phyloP scores from a whole-genome alignment of 2,329 filamentous ascomycete genomes.

The Ceratocystis harringtonii region DNA sequence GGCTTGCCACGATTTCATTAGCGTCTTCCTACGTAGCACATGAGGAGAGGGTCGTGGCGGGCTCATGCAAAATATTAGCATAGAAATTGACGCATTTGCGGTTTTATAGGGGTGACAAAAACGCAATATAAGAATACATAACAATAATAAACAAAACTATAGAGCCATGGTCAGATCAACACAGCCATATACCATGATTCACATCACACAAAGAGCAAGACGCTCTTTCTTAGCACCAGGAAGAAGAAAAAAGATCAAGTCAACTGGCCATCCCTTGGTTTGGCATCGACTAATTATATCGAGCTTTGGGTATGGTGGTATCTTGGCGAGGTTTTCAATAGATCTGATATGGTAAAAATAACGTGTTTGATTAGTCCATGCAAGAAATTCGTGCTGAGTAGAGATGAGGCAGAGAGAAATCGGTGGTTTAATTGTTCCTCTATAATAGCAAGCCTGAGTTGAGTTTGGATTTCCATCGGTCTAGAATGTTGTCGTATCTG shows the following conservation, averaged over 20 bases:
- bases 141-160: neutral
- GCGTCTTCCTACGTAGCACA: neutral
- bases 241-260: neutral
- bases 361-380: neutral
- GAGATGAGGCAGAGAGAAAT: neutral
- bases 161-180: neutral
- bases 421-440: conserved; percentile 7
- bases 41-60: too few relatives aligned
- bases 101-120: neutral
- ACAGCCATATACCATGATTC: conserved; percentile 9
- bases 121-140: neutral
- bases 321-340: neutral
- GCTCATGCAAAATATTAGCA: too few relatives aligned
- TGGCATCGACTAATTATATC: neutral
- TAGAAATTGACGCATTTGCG: neutral
- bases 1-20: neutral
- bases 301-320: neutral
- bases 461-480: conserved; percentile 3
- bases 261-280: conserved; percentile 2
- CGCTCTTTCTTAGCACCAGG: neutral
- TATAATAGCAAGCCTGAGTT: conserved; percentile 10
- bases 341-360: neutral
- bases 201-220: neutral
- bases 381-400: neutral
- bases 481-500: neutral